A percentile compares a stretch with the other conserved stretches of the same genome.
These are phyloP conservation scores for Blastocystis sp. DNA, from an alignment of 352 stramenopile species.

Conservation along the genomic window DNA sequence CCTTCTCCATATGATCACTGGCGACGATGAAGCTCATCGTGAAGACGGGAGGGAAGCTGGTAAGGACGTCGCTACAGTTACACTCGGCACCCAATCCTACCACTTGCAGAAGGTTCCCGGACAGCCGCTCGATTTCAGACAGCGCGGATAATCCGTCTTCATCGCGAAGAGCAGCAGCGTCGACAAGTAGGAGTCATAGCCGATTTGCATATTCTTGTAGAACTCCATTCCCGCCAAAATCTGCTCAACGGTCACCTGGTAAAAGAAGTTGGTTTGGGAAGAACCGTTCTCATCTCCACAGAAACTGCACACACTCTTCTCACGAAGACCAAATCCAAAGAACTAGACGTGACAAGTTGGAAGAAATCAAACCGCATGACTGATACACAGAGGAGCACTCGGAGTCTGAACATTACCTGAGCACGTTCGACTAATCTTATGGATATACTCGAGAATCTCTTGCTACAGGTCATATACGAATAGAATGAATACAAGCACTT, in stretches of 20 bases:
- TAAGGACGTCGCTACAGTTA: background rate
- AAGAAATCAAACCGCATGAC: background rate
- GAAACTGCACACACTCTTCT: constrained; percentile 50
- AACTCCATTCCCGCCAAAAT: constrained; percentile 42
- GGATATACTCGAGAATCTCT: constrained; percentile 46
- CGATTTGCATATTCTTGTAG: constrained; percentile 29
- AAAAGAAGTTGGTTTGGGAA: background rate
- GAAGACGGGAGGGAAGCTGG: constrained; percentile 10
- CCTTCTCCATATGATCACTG: constrained; percentile 43
- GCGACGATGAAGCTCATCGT: constrained; percentile 40
- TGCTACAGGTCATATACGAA: background rate
- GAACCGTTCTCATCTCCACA: constrained; percentile 36
- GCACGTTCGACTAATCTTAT: constrained; percentile 6
- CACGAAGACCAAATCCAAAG: constrained; percentile 20
- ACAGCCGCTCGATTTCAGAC: constrained; percentile 8
- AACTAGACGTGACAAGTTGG: background rate
- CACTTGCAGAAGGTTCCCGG: constrained; percentile 39
- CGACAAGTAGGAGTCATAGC: background rate
- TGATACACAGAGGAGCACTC: background rate
- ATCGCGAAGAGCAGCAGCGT: constrained; percentile 24
- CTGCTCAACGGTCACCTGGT: constrained; percentile 42
- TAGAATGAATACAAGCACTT: constrained; percentile 11
- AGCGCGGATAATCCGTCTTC: constrained; percentile 52
- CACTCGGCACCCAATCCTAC: background rate
- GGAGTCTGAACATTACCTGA: background rate